Evolutionary conservation across 2,329 filamentous ascomycete genomes (phyloP).

Genomic region (Akanthomyces muscarius): DNA sequence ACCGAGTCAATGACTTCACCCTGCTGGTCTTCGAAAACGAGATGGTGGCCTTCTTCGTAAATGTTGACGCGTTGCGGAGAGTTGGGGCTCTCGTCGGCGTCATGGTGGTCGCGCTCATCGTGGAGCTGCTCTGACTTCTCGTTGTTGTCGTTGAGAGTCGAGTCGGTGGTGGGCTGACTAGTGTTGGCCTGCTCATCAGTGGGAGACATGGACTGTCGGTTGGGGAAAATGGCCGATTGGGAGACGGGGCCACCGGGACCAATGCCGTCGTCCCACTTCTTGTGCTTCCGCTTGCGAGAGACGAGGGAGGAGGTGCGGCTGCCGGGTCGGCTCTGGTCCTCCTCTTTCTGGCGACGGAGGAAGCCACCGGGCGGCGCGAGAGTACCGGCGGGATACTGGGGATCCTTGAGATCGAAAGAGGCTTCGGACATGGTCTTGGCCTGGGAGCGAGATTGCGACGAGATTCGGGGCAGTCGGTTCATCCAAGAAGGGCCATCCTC

Average conservation of each 20-base stretch:
- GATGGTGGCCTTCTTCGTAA: conserved; percentile 74
- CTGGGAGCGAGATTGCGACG: conserved; percentile 69
- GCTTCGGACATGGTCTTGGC: conserved; percentile 80
- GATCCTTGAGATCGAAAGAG: conserved; percentile 59
- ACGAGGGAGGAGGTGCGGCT: conserved; percentile 59
- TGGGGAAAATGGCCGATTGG: conserved; percentile 83
- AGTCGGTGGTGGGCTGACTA: conserved; percentile 32
- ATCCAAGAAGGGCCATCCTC: conserved; percentile 93
- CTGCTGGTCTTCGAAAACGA: conserved; percentile 79
- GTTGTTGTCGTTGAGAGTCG: conserved; percentile 30
- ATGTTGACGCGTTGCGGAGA: conserved; percentile 52
- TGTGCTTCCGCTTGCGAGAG: conserved; percentile 60
- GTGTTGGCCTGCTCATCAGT: conserved; percentile 24
- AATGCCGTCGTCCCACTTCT: conserved; percentile 65
- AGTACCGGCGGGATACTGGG: conserved; percentile 62
- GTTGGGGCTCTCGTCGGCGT: conserved; percentile 18
- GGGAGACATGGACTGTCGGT: conserved; percentile 33
- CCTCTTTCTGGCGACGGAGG: conserved; percentile 76
- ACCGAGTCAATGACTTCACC: conserved; percentile 74
- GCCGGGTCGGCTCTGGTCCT: conserved; percentile 50
- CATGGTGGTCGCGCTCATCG: conserved; percentile 13
- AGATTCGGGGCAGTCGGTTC: conserved; percentile 76
- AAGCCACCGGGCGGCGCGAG: conserved; percentile 74
- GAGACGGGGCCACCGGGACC: conserved; percentile 83
- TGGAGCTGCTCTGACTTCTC: conserved; percentile 25